Evolutionary conservation across 352 stramenopile species (phyloP), one percentile per base, ranked within the genome.

Genomic region (Phytophthora parvispora): DNA sequence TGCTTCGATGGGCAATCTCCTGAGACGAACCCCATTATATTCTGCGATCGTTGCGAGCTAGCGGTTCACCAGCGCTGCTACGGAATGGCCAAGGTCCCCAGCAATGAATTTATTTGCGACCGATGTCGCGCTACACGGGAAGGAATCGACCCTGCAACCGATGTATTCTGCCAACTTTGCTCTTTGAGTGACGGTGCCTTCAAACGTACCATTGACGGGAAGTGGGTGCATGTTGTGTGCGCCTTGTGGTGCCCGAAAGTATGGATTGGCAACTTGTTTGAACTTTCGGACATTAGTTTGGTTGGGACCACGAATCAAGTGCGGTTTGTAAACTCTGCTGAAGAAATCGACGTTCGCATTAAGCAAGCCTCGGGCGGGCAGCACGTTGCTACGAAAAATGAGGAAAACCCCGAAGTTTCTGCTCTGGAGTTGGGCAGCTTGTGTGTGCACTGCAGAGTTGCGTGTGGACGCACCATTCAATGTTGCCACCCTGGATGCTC

Each of bases 21-120:
- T 0, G 92, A 97, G 64, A 81, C 81, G 10, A 97, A 97, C 59
- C 88, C 89, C 6, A 97, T 98, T 60, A 89, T 98, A 20, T 97
- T 97, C 58, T 98, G 92, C 50, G 92, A 97, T 69, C 79, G 85
- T 13, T 98, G 92, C 57, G 87, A 96, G 61, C 73, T 98, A 28
- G 90, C 90, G n/a, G 90, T 97, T 22, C 92, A 98, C 59, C 90
- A 95, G 66, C 81, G 84, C 9, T 98, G 92, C 75, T 98, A 98
- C 50, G 92, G 92, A 51, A 83, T 98, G 48, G 77, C 80, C 5
- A 83, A 95, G 48, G 87, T 97, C 15, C 89, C 87, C 8, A 92
- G 74, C 54, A 95, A 78, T 69, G 90, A 97, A 68, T 98, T 97
- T 64, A 95, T 91, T 62, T 98, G 92, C 60, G 89, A 97, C 59